These are phyloP conservation scores for Trichoderma atrobrunneum DNA, from an alignment of 2,329 filamentous ascomycete genomes.

Conservation along the genomic window DNA sequence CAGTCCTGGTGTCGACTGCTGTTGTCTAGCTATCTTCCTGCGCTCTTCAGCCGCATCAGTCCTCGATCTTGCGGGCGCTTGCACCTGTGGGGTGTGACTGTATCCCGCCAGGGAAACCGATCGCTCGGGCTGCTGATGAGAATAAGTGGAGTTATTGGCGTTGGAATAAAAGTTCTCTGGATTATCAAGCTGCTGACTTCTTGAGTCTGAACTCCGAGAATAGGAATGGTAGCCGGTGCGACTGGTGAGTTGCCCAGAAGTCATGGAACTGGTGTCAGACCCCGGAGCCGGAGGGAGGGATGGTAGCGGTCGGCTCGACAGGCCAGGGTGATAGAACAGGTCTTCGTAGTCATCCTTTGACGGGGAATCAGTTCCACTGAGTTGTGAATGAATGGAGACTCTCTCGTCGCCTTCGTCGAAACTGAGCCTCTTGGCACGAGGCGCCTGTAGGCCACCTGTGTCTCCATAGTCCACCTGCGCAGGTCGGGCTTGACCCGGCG, in stretches of 20 bases:
- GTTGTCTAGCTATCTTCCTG: constrained; percentile 52
- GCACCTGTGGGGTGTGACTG: constrained; percentile 72
- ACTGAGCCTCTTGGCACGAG: constrained; percentile 70
- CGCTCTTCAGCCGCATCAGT: constrained; percentile 83
- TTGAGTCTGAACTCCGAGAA: constrained; percentile 48
- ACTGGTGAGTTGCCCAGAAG: constrained; percentile 43
- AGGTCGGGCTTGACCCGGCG: constrained; percentile 35
- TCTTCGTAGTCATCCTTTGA: constrained; percentile 75
- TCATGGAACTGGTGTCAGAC: constrained; percentile 58
- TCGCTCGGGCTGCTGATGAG: constrained; percentile 56
- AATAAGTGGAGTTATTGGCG: constrained; percentile 29
- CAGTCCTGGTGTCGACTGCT: constrained; percentile 40
- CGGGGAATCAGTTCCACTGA: constrained; percentile 63
- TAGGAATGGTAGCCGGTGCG: constrained; percentile 50
- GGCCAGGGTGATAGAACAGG: constrained; percentile 89
- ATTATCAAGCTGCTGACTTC: constrained; percentile 35
- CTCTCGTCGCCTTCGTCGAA: constrained; percentile 91
- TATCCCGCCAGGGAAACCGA: constrained; percentile 83
- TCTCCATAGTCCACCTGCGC: constrained; percentile 82
- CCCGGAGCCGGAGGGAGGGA: constrained; percentile 59
- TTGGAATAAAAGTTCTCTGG: constrained; percentile 52
- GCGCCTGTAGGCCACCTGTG: constrained; percentile 83
- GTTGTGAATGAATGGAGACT: constrained; percentile 54
- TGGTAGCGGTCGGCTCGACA: constrained; percentile 62
- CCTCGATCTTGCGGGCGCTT: constrained; percentile 84